Evolutionary conservation across 2,329 filamentous ascomycete genomes (phyloP).

Genomic region (Diaporthe sp.): DNA sequence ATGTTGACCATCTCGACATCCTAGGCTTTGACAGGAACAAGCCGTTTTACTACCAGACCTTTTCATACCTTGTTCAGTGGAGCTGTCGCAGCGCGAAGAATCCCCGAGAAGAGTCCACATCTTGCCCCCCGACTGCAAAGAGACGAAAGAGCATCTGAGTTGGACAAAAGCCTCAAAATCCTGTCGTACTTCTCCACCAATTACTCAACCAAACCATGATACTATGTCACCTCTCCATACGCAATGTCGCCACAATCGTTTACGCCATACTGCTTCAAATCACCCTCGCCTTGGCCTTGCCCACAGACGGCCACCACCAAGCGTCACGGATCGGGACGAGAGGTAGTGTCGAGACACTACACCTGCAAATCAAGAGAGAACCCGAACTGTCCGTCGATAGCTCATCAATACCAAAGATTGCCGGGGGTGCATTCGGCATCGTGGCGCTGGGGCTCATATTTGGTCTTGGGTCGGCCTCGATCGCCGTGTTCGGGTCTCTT

Average conservation of each 20-base stretch:
- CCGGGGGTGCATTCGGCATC: conserved; percentile 21
- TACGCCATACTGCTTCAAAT: conserved; percentile 12
- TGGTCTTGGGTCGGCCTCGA: conserved; percentile 38
- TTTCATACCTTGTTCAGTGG: background rate
- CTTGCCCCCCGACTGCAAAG: background rate
- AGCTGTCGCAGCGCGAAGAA: conserved; percentile 11
- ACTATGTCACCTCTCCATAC: conserved; percentile 23
- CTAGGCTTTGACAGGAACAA: conserved; percentile 28
- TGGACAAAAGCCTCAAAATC: background rate
- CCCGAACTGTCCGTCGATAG: background rate
- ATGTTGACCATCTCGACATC: conserved; percentile 23
- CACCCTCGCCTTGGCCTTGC: conserved; percentile 7
- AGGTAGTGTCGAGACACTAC: background rate
- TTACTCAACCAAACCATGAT: conserved; percentile 14
- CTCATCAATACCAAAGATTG: conserved; percentile 32
- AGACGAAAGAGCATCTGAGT: background rate
- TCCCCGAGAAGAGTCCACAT: background rate
- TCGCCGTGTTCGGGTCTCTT: conserved; percentile 34
- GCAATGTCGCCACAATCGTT: conserved; percentile 20
- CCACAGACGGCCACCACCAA: background rate
- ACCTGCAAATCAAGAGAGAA: background rate
- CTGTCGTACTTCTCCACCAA: too few relatives aligned
- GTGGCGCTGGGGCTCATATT: conserved; percentile 34
- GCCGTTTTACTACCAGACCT: background rate
- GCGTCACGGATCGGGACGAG: background rate